Base-by-base conservation (phyloP, 2,329 filamentous ascomycete genomes). In the Colletotrichum australisinense region DNA sequence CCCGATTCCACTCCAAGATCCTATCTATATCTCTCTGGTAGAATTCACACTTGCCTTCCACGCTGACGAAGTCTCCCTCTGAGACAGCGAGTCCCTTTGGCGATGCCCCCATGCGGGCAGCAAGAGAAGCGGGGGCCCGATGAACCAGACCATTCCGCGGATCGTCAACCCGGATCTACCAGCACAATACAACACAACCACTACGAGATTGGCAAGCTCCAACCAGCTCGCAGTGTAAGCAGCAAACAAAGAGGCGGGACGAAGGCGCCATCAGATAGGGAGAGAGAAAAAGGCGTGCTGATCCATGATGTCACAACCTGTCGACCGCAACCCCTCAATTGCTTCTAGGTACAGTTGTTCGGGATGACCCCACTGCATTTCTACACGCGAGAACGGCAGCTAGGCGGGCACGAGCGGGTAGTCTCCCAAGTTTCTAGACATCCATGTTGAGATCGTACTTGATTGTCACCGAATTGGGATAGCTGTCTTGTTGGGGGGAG, bases 251-350 rank as follows among this genome's bases (percentile, higher is more conserved):
- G 30, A 16, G 19, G 42, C 42, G 42, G 42, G 42, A 49, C 19
- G 12, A 28, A 32, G 59, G 59, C 26, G 30, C 12, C 28, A 42
- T 26, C 42, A 49, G 19, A 38, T 28, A 35, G 32, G 32, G 16
- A 7, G 16, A 49, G 19, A n/a, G 16, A 46, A 22, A 11, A 35
- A 58, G 64, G 59, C 69, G 65, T 72, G 69, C 60, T 71, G 63
- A 35, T 49, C 53, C 32, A 67, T 71, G 63, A 72, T 72, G 69
- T 72, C 69, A 72, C 58, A 16, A 49, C 19, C 26, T 60, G 7
- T 28, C 32, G 11, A 28, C 63, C 67, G 49, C 42, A 22, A 49
- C 38, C 67, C 67, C 59, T 69, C 38, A 52, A 63, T 56, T 63
- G 11, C 42, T 49, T 49, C 19, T 9, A 49, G 42, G 19, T 22